Base-by-base conservation (phyloP, 2,329 filamentous ascomycete genomes). In the Keithomyces neogunnii region DNA sequence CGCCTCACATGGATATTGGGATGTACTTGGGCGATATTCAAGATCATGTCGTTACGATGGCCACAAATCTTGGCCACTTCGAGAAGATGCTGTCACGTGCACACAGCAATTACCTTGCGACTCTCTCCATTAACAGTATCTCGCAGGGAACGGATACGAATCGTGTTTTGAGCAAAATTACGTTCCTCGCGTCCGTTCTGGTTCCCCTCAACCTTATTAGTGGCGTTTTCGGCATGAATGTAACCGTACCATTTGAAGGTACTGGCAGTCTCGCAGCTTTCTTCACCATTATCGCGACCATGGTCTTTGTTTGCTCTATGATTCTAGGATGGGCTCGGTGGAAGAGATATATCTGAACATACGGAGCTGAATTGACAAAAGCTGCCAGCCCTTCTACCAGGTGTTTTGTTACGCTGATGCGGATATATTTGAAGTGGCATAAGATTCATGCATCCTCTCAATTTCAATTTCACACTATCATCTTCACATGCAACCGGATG, bases 21-120 rank as follows among this genome's bases (percentile, higher is more conserved):
- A 81, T 99, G 62, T 99, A 99, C 65, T 80, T 99, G 36, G 89
- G 89, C 63, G 93, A 99, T 71, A 96, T 99, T 57, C 93, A 99
- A 69, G 93, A 99, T 71, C 93, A 99, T 78, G 92, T 99, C 49
- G 89, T 99, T 53, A 99, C 93, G 45, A 97, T 97, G 92, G 95
- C 96, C 80, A 93, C 88, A 59, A 99, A 95, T 69, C 71, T 99
- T 60, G 84, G 84, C 1, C 93, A 99, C 66, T 96, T 96, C 60
- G 93, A 99, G 68, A 97, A 97, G 77, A 96, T 99, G 79, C 79
- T 99, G 47, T 91, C 87, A 31, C 86, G 93, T 28, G 88, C 88
- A 2, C 93, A 99, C 73, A 89, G 87, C 74, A 99, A 97, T 68
- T 97, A 99, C 65, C 79, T 99, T 38, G 92, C 93, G 1, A 93